phyloP scores from a whole-genome alignment of 768 basidiomycete genomes.

The Lactarius sanguifluus region DNA sequence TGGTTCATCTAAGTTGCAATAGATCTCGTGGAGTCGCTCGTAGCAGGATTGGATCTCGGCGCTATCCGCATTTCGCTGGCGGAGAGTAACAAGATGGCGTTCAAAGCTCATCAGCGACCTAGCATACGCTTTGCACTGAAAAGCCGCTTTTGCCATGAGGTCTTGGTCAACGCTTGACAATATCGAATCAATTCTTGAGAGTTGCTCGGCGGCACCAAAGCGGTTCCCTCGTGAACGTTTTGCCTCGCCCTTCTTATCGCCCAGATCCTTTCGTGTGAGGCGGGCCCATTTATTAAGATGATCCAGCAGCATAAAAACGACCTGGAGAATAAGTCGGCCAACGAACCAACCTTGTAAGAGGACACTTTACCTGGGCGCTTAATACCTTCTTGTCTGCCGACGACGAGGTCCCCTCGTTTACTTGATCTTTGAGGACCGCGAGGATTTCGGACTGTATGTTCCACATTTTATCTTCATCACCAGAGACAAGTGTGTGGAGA shows the following conservation, averaged over 20 bases:
- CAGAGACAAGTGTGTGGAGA: conserved; percentile 79
- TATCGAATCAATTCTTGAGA: conserved; percentile 74
- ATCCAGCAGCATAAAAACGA: conserved; percentile 91
- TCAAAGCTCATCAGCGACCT: conserved; percentile 95
- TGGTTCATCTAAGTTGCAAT: conserved; percentile 93
- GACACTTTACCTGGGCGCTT: conserved; percentile 79
- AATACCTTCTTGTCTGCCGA: conserved; percentile 79
- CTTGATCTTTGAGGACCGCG: conserved; percentile 84
- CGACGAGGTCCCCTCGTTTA: conserved; percentile 56
- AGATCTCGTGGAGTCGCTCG: conserved; percentile 93
- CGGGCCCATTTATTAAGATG: conserved; percentile 91
- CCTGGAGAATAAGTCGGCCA: conserved; percentile 46
- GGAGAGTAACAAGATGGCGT: conserved; percentile 63
- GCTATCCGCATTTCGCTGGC: conserved; percentile 40
- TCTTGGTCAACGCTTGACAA: conserved; percentile 81
- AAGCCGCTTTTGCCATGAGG: conserved; percentile 89
- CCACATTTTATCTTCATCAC: conserved; percentile 56
- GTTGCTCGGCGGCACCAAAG: conserved; percentile 53
- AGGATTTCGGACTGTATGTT: conserved; percentile 75
- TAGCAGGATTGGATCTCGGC: conserved; percentile 67
- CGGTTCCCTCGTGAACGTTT: conserved; percentile 49
- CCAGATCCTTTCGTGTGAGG: conserved; percentile 61
- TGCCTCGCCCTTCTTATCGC: conserved; percentile 47
- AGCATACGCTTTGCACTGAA: conserved; percentile 93
- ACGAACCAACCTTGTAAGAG: background rate